Evolutionary conservation across 208 protist genomes (phyloP).

Genomic region (Leishmania lainsoni): DNA sequence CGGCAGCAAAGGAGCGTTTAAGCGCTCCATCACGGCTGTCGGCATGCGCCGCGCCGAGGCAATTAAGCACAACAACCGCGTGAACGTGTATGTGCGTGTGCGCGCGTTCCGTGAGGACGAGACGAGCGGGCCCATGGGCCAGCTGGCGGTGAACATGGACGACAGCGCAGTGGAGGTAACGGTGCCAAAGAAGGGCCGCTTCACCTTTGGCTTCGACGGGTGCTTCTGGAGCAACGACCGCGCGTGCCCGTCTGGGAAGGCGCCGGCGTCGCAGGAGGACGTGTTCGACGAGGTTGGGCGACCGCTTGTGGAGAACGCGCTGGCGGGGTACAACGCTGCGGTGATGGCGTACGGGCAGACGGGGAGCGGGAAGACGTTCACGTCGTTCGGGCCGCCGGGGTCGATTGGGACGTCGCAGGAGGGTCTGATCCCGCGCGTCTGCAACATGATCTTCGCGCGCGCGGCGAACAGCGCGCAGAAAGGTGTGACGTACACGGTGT

Average conservation of each 20-base stretch:
- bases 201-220: conserved; percentile 92
- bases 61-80: conserved; percentile 59
- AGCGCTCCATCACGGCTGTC: conserved; percentile 53
- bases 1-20: conserved; percentile 49
- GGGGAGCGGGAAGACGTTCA: conserved; percentile 88
- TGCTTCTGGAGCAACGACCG: conserved; percentile 92
- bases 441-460: conserved; percentile 82
- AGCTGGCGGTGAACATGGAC: conserved; percentile 46
- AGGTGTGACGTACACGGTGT: conserved; percentile 64
- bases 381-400: conserved; percentile 65
- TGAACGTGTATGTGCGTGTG: conserved; percentile 88
- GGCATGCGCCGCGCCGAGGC: conserved; percentile 48
- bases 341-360: conserved; percentile 93
- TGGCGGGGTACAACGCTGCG: conserved; percentile 83
- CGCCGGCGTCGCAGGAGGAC: conserved; percentile 67
- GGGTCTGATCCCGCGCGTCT: conserved; percentile 83
- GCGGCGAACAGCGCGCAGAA: conserved; percentile 59
- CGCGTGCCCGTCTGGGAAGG: conserved; percentile 44
- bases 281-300: conserved; percentile 91
- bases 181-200: conserved; percentile 73
- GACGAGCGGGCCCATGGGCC: conserved; percentile 44
- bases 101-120: conserved; percentile 67
- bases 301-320: conserved; percentile 89
- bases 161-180: conserved; percentile 66
- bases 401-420: conserved; percentile 63